phyloP scores from a whole-genome alignment of 176 grass and related monocot species.

The Bothriochloa decipiens region DNA sequence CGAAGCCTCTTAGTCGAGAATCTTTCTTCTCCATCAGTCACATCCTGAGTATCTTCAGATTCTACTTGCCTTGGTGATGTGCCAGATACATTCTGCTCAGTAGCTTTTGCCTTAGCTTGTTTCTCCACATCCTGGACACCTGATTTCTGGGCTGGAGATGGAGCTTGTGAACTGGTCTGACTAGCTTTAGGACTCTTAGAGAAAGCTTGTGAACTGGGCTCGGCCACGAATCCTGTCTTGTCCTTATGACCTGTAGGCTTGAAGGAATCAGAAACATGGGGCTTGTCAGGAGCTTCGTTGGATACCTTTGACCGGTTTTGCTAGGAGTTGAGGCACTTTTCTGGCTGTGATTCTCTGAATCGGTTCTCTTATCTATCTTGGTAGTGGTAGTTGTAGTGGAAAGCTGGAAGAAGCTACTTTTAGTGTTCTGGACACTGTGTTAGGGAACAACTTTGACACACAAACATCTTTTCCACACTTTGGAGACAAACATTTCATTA shows the following conservation, averaged over 20 bases:
- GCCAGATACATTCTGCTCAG: slow-evolving; percentile 28
- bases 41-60: not conserved
- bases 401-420: slow-evolving; percentile 36
- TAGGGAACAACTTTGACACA: too few species aligned
- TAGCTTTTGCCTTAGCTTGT: slow-evolving; percentile 25
- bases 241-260: not conserved
- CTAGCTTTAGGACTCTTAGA: not conserved
- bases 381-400: slow-evolving; percentile 9
- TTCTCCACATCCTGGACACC: slow-evolving; percentile 14
- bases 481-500: too few species aligned
- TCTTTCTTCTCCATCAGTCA: slow-evolving; percentile 26
- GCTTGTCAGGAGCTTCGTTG: slow-evolving; percentile 20
- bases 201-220: slow-evolving; percentile 6
- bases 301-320: slow-evolving; percentile 21
- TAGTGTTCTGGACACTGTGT: slow-evolving; percentile 6
- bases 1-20: slow-evolving; percentile 49
- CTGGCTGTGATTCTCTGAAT: slow-evolving; percentile 1
- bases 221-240: not conserved
- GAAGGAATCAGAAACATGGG: slow-evolving; percentile 23
- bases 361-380: slow-evolving; percentile 12
- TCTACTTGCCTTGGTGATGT: slow-evolving; percentile 20
- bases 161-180: not conserved
- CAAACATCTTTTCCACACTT: too few species aligned
- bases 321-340: slow-evolving; percentile 37
- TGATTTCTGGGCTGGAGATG: slow-evolving; percentile 20